These are phyloP conservation scores for Globisporangium recalcitrans DNA, from an alignment of 352 stramenopile species.

Conservation along the genomic window DNA sequence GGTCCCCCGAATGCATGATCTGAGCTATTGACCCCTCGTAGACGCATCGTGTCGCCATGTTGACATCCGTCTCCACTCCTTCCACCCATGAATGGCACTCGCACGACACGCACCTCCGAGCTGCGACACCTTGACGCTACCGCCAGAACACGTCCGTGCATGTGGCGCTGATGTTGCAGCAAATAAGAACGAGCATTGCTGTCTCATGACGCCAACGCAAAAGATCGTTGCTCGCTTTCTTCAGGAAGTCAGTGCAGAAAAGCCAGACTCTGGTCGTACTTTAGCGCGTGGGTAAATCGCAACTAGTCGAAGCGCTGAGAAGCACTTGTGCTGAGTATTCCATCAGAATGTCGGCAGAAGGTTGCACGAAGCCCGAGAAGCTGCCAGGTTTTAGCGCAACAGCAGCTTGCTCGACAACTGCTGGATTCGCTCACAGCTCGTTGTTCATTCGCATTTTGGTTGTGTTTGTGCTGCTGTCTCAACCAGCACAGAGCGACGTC, in stretches of 20 bases:
- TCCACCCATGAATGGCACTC: background rate
- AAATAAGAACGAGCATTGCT: too few relatives aligned
- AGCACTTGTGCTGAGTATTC: too few relatives aligned
- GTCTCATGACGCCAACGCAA: too few relatives aligned
- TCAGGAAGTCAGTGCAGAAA: background rate
- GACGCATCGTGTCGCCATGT: conserved; percentile 1
- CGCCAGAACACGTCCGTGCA: background rate
- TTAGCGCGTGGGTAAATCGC: background rate
- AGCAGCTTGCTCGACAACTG: background rate
- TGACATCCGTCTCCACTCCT: background rate
- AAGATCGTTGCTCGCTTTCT: background rate
- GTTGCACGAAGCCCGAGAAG: background rate
- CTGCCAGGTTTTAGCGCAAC: background rate
- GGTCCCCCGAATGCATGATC: background rate
- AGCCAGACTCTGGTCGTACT: conserved; percentile 7
- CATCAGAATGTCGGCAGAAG: conserved; percentile 1
- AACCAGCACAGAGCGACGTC: background rate
- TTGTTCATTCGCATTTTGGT: background rate
- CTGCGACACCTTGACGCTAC: background rate
- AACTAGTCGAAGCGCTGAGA: background rate
- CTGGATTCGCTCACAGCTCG: background rate
- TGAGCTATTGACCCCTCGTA: background rate
- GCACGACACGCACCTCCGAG: background rate
- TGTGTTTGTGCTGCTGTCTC: background rate
- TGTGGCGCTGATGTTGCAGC: too few relatives aligned